phyloP scores from a whole-genome alignment of 2,329 filamentous ascomycete species.

The Aaosphaeria arxii region DNA sequence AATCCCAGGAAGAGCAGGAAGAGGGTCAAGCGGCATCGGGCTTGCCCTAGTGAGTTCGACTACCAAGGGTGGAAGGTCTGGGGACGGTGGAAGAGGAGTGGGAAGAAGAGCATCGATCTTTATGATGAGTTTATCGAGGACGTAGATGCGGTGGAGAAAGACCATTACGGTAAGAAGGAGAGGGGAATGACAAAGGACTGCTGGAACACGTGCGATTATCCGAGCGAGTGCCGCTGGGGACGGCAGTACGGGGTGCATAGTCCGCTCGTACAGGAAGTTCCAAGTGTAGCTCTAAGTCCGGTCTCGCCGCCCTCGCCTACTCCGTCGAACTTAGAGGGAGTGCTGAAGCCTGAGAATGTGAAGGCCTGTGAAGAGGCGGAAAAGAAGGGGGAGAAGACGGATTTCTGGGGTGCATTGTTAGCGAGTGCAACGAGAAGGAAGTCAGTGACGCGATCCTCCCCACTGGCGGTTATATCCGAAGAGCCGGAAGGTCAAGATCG shows the following conservation, averaged over 20 bases:
- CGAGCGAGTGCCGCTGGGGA: constrained; percentile 44
- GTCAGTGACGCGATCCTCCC: constrained; percentile 9
- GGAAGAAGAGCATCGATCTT: not conserved
- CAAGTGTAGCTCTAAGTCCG: not conserved
- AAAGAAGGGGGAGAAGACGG: constrained; percentile 7
- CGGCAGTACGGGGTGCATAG: constrained; percentile 25
- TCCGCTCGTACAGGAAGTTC: constrained; percentile 9
- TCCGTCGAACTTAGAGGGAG: not conserved
- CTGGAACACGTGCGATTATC: constrained; percentile 46
- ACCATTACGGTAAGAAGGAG: not conserved
- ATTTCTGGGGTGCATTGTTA: constrained; percentile 23
- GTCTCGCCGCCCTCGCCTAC: constrained; percentile 1
- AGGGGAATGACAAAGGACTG: constrained; percentile 34
- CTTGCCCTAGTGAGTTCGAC: constrained; percentile 53
- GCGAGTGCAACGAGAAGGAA: constrained; percentile 25
- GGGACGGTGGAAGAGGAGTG: constrained; percentile 42
- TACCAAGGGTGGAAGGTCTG: constrained; percentile 51
- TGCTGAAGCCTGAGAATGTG: too few relatives aligned
- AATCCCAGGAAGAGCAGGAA: not conserved
- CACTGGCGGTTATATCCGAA: constrained; percentile 12
- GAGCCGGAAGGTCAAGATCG: not conserved
- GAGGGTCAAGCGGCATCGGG: constrained; percentile 29
- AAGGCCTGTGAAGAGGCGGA: not conserved
- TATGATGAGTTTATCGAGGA: not conserved
- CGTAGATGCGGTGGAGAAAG: not conserved